Evolutionary conservation across 1,284 basidiomycete species (phyloP), one percentile per base, ranked within the genome.

Genomic region (Taiwanofungus camphoratus): DNA sequence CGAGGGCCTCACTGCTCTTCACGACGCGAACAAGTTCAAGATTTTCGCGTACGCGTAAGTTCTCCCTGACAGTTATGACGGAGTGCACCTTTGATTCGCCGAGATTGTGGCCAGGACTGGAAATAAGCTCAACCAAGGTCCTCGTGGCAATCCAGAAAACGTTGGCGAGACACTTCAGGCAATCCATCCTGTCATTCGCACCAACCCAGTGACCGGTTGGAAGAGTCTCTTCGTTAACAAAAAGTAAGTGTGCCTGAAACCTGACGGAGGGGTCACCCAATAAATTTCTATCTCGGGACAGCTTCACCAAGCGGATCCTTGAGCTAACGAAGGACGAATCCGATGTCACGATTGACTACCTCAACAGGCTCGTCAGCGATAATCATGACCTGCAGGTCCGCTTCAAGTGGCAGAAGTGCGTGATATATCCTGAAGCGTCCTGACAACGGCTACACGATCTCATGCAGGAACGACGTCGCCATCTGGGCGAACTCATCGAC

Each of bases 341-440:
- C 20, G 71, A 77, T 34, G 53, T 66, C 23, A 48, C 78, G 4
- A 64, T 80, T 19, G 63, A 69, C 7, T 74, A 74, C 57, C 63
- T 81, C 5, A 66, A 64, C 51, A 62, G 67, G 12, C 69, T 73
- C 44, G 58, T 75, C 39, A 57, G 69, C 2, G 70, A 75, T 52
- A 82, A 81, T 61, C 81, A 84, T 54, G 78, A 82, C 56, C 59
- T 83, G 26, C 82, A 86, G 58, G 68, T 71, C 20, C 63, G 73
- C 36, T 74, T 65, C 60, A 65, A 64, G 26, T 77, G 75, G 75
- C 53, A 57, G 33, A 55, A 56, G 46, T 41, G 18, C 7, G 40
- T 7, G 9, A 16, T 20, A 22, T 27, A 11, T 16, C 13, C 18
- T 23, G 4, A 4, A 16, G 22, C 7, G n/a, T 19, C 13, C 16